Conservation (phyloP, 805 yeast species). For the Alloascoidea africana region DNA sequence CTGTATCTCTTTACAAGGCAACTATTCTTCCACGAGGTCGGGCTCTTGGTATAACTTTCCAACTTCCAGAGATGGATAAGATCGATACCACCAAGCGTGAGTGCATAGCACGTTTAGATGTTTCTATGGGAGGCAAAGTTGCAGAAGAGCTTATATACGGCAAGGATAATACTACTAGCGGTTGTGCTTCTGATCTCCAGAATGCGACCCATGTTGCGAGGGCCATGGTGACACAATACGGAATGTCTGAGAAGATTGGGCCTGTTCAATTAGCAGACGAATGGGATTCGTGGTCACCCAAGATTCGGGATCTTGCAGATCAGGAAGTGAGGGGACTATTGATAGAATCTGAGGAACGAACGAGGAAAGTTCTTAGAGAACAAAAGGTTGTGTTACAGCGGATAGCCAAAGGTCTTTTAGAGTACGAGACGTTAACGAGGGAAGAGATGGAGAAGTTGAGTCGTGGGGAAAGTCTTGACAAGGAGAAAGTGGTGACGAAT, state of each 20-base stretch:
- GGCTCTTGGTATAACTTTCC: constrained; percentile 94
- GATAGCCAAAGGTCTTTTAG: constrained; percentile 84
- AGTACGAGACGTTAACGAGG: constrained; percentile 86
- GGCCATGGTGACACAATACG: constrained; percentile 93
- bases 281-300: constrained; percentile 93
- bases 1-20: constrained; percentile 91
- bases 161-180: constrained; percentile 82
- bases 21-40: constrained; percentile 94
- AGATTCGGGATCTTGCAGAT: constrained; percentile 80
- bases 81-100: constrained; percentile 84
- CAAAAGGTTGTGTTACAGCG: constrained; percentile 61
- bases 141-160: constrained; percentile 94
- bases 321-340: constrained; percentile 72
- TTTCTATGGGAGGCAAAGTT: constrained; percentile 97
- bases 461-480: constrained; percentile 59
- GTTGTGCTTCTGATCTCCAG: constrained; percentile 84
- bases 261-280: constrained; percentile 82
- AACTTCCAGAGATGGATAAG: constrained; percentile 96
- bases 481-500: constrained; percentile 56
- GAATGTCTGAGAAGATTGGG: constrained; percentile 90
- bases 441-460: constrained; percentile 84
- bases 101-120: constrained; percentile 84
- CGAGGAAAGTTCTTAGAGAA: constrained; percentile 49
- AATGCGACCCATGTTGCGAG: constrained; percentile 88
- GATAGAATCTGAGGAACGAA: constrained; percentile 64